Percentiles rank a stretch among this genome's conserved stretches.
Conservation (phyloP, 371 early-diverging fungal species). For the Dichotomocladium elegans region DNA sequence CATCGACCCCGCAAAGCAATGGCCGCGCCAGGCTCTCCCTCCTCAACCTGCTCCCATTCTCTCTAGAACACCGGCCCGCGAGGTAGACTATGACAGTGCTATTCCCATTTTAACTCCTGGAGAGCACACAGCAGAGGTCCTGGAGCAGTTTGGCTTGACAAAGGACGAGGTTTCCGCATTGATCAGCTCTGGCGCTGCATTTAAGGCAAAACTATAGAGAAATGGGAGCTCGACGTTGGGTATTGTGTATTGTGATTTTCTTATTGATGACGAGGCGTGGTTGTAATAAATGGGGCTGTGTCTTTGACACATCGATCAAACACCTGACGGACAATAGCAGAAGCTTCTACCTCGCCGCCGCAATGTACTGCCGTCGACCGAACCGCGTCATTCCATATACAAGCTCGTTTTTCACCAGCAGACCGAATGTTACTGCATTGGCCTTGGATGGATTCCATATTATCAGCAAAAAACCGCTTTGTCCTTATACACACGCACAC, state of each 20-base stretch:
- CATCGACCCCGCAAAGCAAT: slow-evolving; percentile 5
- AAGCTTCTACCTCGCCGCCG: slow-evolving; percentile 18
- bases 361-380: slow-evolving; percentile 36
- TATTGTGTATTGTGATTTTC: neutral
- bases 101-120: slow-evolving; percentile 49
- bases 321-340: slow-evolving; percentile 26
- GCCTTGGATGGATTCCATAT: slow-evolving; percentile 11
- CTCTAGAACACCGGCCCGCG: slow-evolving; percentile 55
- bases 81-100: slow-evolving; percentile 3
- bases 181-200: slow-evolving; percentile 8
- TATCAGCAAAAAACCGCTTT: neutral
- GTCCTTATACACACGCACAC: no score
- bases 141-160: slow-evolving; percentile 51
- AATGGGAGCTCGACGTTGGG: neutral
- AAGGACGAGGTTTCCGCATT: slow-evolving; percentile 9
- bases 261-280: neutral
- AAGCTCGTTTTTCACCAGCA: slow-evolving; percentile 14
- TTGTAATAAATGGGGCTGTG: slow-evolving; percentile 25
- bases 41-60: slow-evolving; percentile 62
- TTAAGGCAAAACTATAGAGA: slow-evolving; percentile 1
- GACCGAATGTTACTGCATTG: slow-evolving; percentile 33
- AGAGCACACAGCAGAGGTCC: slow-evolving; percentile 47
- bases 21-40: slow-evolving; percentile 33
- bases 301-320: slow-evolving; percentile 35
- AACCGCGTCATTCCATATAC: slow-evolving; percentile 38